Evolutionary conservation across 2,329 filamentous ascomycete genomes (phyloP).

Genomic region (Colletotrichum neosansevieriae): DNA sequence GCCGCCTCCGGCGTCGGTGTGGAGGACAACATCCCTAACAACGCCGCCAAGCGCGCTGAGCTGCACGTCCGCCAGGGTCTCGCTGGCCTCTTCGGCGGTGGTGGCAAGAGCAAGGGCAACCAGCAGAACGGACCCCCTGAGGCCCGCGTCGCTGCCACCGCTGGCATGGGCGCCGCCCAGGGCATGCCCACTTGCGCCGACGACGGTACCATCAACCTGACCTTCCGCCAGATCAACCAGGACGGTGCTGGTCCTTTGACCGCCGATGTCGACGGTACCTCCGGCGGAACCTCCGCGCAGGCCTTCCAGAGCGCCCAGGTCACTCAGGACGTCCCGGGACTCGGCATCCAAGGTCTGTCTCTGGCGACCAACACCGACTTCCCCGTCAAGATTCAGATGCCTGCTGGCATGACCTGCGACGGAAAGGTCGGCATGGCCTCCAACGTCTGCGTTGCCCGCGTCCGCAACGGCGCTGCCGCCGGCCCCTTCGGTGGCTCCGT

Average conservation of each 20-base stretch:
- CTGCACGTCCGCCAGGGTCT: slow-evolving; percentile 45
- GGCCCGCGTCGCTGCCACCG: slow-evolving; percentile 64
- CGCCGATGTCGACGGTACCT: slow-evolving; percentile 71
- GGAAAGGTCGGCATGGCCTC: slow-evolving; percentile 68
- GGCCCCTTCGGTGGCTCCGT: slow-evolving; percentile 76
- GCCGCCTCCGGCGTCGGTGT: slow-evolving; percentile 54
- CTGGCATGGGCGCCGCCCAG: slow-evolving; percentile 63
- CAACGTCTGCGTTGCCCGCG: slow-evolving; percentile 74
- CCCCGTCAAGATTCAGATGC: slow-evolving; percentile 74
- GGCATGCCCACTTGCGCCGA: slow-evolving; percentile 73
- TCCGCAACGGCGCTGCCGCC: slow-evolving; percentile 71
- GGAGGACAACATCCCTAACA: slow-evolving; percentile 56
- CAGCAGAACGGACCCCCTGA: slow-evolving; percentile 60
- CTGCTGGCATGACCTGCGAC: slow-evolving; percentile 75
- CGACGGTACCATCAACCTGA: slow-evolving; percentile 72
- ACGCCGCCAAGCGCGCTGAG: slow-evolving; percentile 39
- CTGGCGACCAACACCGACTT: slow-evolving; percentile 72
- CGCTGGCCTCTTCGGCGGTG: slow-evolving; percentile 44
- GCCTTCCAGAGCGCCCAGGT: slow-evolving; percentile 72
- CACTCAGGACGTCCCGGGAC: slow-evolving; percentile 71
- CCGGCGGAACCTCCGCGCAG: slow-evolving; percentile 68
- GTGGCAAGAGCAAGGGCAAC: slow-evolving; percentile 51
- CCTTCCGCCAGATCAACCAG: slow-evolving; percentile 78
- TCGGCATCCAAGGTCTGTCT: slow-evolving; percentile 67
- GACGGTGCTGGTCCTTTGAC: slow-evolving; percentile 75